Conservation (phyloP, 2,329 filamentous ascomycete genomes). For the Nothomitra cinnamomea region DNA sequence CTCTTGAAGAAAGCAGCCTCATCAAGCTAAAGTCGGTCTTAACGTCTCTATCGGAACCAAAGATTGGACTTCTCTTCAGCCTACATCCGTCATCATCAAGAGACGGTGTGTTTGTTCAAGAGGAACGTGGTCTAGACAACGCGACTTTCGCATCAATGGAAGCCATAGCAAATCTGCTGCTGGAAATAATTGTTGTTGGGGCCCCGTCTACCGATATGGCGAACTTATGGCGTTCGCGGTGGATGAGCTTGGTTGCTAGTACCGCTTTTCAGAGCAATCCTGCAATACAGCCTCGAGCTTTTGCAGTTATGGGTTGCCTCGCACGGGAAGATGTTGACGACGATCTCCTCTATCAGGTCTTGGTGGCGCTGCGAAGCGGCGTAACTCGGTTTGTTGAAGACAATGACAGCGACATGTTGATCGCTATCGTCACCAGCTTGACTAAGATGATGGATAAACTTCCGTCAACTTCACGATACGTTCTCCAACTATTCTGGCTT, state of each 20-base stretch:
- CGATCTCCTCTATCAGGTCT: slow-evolving; percentile 52
- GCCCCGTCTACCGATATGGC: slow-evolving; percentile 47
- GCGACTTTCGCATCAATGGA: slow-evolving; percentile 21
- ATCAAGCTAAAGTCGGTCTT: slow-evolving; percentile 39
- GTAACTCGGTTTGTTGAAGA: slow-evolving; percentile 48
- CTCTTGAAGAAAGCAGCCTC: slow-evolving; percentile 40
- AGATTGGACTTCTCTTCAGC: slow-evolving; percentile 39
- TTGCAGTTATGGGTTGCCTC: slow-evolving; percentile 54
- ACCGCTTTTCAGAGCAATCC: slow-evolving; percentile 59
- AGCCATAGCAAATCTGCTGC: slow-evolving; percentile 41
- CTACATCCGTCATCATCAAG: slow-evolving; percentile 15
- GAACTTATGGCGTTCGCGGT: slow-evolving; percentile 52
- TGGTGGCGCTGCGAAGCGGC: slow-evolving; percentile 49
- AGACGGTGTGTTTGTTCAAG: slow-evolving; percentile 1
- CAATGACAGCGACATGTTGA: slow-evolving; percentile 48
- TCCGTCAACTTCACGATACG: slow-evolving; percentile 48
- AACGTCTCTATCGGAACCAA: slow-evolving; percentile 41
- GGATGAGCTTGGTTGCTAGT: slow-evolving; percentile 58
- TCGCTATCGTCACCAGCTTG: slow-evolving; percentile 47
- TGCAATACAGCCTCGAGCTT: slow-evolving; percentile 51
- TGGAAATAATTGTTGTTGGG: slow-evolving; percentile 45
- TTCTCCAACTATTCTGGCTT: slow-evolving; percentile 53
- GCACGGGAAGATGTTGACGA: slow-evolving; percentile 57
- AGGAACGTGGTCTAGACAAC: not conserved
- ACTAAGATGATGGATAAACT: slow-evolving; percentile 58